phyloP scores from a whole-genome alignment of 768 basidiomycete genomes.

The Mycena indigotica region DNA sequence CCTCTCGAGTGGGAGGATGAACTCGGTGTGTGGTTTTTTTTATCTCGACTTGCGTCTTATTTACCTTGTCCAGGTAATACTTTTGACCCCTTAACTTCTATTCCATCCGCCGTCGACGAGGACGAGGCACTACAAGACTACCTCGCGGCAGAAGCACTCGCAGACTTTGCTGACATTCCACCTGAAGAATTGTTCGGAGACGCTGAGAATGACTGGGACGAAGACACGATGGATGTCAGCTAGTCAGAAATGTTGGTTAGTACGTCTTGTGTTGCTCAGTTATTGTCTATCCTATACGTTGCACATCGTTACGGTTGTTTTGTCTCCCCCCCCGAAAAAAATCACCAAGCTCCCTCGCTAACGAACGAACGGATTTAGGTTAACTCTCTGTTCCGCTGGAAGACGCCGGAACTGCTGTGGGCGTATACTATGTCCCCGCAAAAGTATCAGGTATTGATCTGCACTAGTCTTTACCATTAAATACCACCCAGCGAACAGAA shows the following conservation, averaged over 20 bases:
- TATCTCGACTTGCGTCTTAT: not conserved
- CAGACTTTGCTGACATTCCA: constrained; percentile 19
- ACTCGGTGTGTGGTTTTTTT: constrained; percentile 5
- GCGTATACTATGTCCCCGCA: too few species aligned
- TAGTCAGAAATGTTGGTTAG: not conserved
- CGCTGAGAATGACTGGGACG: not conserved
- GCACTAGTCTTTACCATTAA: too few species aligned
- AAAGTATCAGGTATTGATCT: too few species aligned
- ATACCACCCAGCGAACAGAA: too few species aligned
- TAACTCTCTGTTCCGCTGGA: too few species aligned
- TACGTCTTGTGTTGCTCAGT: not conserved
- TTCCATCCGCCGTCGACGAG: not conserved
- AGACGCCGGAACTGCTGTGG: too few species aligned
- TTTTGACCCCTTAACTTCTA: not conserved
- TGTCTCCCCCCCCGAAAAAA: not conserved
- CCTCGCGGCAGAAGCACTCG: constrained; percentile 12
- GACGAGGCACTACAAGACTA: constrained; percentile 12
- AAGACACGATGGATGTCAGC: not conserved
- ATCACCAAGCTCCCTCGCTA: too few species aligned
- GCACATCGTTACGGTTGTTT: not conserved
- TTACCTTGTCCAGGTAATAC: not conserved
- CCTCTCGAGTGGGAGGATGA: constrained; percentile 14
- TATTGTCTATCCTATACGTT: not conserved
- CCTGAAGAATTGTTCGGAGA: constrained; percentile 15
- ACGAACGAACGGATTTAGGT: too few species aligned